Evolutionary conservation across 208 protist species (phyloP), one percentile per base, ranked within the genome.

Genomic region (Trypanosoma boissoni): DNA sequence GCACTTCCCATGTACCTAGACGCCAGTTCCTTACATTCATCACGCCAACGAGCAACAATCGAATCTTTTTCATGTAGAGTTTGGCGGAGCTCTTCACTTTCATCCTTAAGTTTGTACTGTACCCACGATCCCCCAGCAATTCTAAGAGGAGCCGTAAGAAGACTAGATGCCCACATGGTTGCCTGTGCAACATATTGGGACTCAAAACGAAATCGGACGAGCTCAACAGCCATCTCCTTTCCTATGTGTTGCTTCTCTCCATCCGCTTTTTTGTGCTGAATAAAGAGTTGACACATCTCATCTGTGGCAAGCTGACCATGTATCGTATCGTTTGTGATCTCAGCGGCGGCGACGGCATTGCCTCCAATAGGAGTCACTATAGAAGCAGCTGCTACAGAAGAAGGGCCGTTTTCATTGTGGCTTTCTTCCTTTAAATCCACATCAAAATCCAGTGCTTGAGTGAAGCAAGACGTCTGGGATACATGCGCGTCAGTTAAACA

Each of bases 71-170:
- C 76, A 55, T 92, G 85, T n/a, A 92, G 72, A 2, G 83, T 74
- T 34, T 78, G 71, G 2, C 85, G 81, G 46, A 89, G 74, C 31
- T 85, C 60, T 42, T 87, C 80, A 43, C 68, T 78, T 67, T 92
- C 85, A 57, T 88, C 79, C 68, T 92, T 92, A n/a, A 92, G 75
- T 65, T 89, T 92, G 75, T 89, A 92, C 77, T 92, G 83, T 14
- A 89, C 61, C 82, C 85, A 92, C n/a, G 45, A 41, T 3, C 78
- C 77, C 0, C 49, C 64, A 3, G 55, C 56, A 0, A 87, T 43
- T 26, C 49, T 62, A 1, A 66, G 61, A 0, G 85, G 85, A 44
- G 60, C 64, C 62, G 83, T 80, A 39, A 92, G 81, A 45, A 92
- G 76, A 45, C 74, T 72, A 52, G 73, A 74, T 0, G 77, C 81